A percentile compares a stretch with the other conserved stretches of the same genome.
These are phyloP conservation scores for Pleurotus djamor DNA, from an alignment of 768 basidiomycete genomes.

Conservation along the genomic window DNA sequence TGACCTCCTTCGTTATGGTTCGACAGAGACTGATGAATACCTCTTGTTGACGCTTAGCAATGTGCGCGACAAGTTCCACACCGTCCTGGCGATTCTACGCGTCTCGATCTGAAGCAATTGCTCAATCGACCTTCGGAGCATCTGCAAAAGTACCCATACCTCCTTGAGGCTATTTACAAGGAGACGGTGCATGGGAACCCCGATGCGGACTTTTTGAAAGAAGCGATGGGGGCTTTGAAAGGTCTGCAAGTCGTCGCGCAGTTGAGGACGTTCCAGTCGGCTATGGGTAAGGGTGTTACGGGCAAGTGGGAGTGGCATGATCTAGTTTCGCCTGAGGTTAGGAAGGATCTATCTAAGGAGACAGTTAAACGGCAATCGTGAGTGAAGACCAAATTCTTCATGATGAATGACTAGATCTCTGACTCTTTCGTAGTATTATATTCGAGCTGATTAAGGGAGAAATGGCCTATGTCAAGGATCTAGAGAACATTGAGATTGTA, in stretches of 20 bases:
- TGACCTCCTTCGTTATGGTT: too few relatives aligned
- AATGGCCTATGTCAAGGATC: conserved; percentile 92
- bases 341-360: conserved; percentile 61
- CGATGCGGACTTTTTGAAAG: conserved; percentile 78
- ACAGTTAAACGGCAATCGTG: conserved; percentile 86
- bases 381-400: conserved; percentile 22
- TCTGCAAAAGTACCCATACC: conserved; percentile 79
- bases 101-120: conserved; percentile 73
- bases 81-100: conserved; percentile 34
- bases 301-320: conserved; percentile 92
- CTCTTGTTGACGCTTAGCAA: too few relatives aligned
- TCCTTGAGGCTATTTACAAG: conserved; percentile 82
- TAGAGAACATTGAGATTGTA: conserved; percentile 82
- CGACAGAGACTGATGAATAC: too few relatives aligned
- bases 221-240: conserved; percentile 83
- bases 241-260: conserved; percentile 80
- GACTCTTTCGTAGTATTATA: conserved; percentile 61
- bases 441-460: conserved; percentile 96
- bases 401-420: background rate
- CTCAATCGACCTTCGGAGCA: conserved; percentile 80
- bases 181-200: conserved; percentile 81
- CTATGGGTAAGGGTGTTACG: conserved; percentile 79
- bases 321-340: conserved; percentile 67
- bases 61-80: conserved; percentile 38
- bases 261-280: conserved; percentile 85